Conservation (phyloP, 441 rosid genomes). For the Eruca vesicaria region DNA sequence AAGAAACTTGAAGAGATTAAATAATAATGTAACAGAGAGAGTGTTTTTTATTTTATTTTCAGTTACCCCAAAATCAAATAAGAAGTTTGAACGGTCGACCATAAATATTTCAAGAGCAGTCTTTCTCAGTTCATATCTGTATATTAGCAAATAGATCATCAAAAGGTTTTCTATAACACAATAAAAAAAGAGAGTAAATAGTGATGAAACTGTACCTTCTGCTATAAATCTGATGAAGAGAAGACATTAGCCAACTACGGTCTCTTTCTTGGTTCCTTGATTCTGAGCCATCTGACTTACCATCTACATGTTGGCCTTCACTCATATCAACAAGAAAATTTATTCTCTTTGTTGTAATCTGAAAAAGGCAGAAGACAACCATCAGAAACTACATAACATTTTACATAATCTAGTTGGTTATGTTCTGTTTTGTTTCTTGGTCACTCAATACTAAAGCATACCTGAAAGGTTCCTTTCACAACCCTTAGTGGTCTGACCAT, state of each 20-base stretch:
- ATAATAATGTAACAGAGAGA: background rate
- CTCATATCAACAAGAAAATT: slow-evolving; percentile 71
- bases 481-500: slow-evolving; percentile 82
- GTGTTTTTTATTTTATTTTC: background rate
- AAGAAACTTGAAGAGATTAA: background rate
- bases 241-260: slow-evolving; percentile 76
- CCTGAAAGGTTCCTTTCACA: slow-evolving; percentile 86
- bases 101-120: slow-evolving; percentile 93
- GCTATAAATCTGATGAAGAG: slow-evolving; percentile 90
- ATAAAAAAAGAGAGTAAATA: background rate
- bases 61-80: slow-evolving; percentile 89
- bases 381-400: background rate
- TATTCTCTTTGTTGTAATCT: slow-evolving; percentile 84
- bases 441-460: slow-evolving; percentile 33
- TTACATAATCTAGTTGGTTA: no score
- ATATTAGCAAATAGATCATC: background rate
- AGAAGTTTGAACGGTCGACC: slow-evolving; percentile 91
- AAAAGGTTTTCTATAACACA: background rate
- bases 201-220: slow-evolving; percentile 52
- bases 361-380: slow-evolving; percentile 17
- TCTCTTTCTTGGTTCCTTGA: slow-evolving; percentile 60
- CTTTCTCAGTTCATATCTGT: slow-evolving; percentile 77
- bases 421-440: background rate
- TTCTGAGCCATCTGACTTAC: slow-evolving; percentile 22
- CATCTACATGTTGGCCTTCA: slow-evolving; percentile 35